phyloP scores from a whole-genome alignment of 768 basidiomycete species.

The Tylopilus rubrobrunneus region DNA sequence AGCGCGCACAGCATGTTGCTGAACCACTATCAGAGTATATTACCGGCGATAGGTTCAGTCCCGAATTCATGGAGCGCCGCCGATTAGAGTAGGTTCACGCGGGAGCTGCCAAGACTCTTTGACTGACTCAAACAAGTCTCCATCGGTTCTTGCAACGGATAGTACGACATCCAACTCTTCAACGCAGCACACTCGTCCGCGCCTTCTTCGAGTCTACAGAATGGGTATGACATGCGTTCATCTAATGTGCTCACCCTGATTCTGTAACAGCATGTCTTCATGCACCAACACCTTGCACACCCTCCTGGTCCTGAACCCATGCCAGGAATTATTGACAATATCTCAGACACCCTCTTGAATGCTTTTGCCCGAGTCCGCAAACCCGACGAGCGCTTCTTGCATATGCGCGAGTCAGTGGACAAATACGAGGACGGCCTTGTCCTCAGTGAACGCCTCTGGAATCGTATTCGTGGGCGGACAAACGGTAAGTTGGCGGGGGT shows the following conservation, averaged over 20 bases:
- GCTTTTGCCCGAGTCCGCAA: slow-evolving; percentile 95
- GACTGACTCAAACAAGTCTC: slow-evolving; percentile 48
- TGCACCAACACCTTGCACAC: slow-evolving; percentile 95
- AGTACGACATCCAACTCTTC: slow-evolving; percentile 90
- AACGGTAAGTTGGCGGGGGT: slow-evolving; percentile 64
- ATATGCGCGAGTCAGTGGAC: slow-evolving; percentile 89
- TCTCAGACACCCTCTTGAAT: slow-evolving; percentile 94
- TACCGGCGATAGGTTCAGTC: slow-evolving; percentile 95
- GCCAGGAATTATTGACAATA: slow-evolving; percentile 84
- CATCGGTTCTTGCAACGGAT: slow-evolving; percentile 90
- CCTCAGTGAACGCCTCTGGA: slow-evolving; percentile 77
- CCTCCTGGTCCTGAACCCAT: slow-evolving; percentile 81
- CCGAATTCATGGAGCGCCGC: slow-evolving; percentile 94
- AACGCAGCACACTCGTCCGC: slow-evolving; percentile 84
- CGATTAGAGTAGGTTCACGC: slow-evolving; percentile 69
- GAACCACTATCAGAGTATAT: slow-evolving; percentile 70
- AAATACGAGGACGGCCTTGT: slow-evolving; percentile 94
- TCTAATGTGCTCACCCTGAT: slow-evolving; percentile 4
- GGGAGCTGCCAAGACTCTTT: not conserved
- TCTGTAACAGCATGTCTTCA: slow-evolving; percentile 75
- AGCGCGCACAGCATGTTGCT: not conserved
- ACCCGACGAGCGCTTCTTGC: slow-evolving; percentile 92
- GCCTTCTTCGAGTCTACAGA: slow-evolving; percentile 96
- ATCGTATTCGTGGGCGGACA: slow-evolving; percentile 71
- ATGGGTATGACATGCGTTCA: slow-evolving; percentile 66